Evolutionary conservation across 768 basidiomycete species (phyloP).

Genomic region (Lyophyllum shimeji): DNA sequence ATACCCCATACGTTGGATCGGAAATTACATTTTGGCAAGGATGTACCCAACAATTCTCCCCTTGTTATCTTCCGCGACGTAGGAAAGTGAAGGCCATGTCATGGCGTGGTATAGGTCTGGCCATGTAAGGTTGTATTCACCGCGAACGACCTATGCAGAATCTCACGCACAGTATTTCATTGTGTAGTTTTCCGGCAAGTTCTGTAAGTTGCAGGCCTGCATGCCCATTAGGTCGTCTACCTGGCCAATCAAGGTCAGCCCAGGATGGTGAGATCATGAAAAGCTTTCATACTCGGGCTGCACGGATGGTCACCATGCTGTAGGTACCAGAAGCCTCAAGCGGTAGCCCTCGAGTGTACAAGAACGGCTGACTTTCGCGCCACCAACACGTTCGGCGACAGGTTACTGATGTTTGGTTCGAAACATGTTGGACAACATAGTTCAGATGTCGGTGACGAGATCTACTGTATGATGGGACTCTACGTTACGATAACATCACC

Average conservation of each 20-base stretch:
- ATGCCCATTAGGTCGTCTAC: constrained; percentile 89
- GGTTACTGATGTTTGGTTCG: neutral
- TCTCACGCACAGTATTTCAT: constrained; percentile 68
- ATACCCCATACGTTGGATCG: constrained; percentile 2
- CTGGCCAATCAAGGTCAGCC: constrained; percentile 34
- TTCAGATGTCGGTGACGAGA: neutral
- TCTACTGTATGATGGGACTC: neutral
- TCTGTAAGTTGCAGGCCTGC: constrained; percentile 95
- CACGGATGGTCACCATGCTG: constrained; percentile 43
- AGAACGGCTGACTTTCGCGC: too few species aligned
- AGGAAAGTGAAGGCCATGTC: constrained; percentile 95
- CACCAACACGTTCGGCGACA: neutral
- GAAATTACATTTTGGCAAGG: constrained; percentile 83
- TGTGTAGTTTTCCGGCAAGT: constrained; percentile 92
- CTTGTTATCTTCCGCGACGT: constrained; percentile 89
- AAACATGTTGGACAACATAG: neutral
- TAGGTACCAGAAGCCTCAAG: neutral
- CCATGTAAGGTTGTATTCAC: constrained; percentile 17
- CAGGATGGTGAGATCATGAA: neutral
- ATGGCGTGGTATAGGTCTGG: constrained; percentile 85
- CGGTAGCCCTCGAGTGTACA: too few species aligned
- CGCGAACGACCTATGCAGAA: neutral
- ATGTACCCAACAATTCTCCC: constrained; percentile 95
- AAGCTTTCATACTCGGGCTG: constrained; percentile 33
- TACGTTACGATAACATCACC: constrained; percentile 45